Percentiles rank a stretch among this genome's conserved stretches.
Conservation (phyloP, 2,329 filamentous ascomycete species). For the Diaporthe vexans region DNA sequence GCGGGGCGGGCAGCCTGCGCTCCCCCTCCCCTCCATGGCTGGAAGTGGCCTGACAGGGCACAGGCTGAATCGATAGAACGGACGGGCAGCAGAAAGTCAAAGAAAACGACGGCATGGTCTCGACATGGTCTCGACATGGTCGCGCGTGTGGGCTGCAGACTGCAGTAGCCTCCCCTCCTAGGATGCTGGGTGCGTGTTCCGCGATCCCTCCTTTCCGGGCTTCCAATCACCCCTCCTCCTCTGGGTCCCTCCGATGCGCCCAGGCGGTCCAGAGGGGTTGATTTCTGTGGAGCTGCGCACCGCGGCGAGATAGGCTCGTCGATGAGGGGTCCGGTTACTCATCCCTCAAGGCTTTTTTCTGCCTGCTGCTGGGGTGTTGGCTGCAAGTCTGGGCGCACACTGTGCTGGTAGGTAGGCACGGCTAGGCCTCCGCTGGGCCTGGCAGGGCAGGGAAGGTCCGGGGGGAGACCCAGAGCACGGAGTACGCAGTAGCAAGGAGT, state of each 20-base stretch:
- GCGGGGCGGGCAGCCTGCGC: background rate
- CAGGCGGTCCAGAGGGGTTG: constrained; percentile 6
- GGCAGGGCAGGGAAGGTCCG: background rate
- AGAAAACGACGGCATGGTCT: constrained; percentile 1
- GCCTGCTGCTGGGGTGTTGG: background rate
- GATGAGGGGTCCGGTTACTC: constrained; percentile 24
- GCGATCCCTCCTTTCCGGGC: background rate
- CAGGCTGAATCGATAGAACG: background rate
- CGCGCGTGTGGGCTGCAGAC: constrained; percentile 20
- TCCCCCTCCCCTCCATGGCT: background rate
- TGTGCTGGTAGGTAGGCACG: background rate
- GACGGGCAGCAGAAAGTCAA: background rate
- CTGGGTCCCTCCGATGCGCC: constrained; percentile 19
- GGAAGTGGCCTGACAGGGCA: background rate
- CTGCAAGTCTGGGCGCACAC: constrained; percentile 22
- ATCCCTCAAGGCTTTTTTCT: background rate
- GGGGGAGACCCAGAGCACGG: background rate
- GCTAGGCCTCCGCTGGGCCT: background rate
- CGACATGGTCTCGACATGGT: background rate
- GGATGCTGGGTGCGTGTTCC: constrained; percentile 10
- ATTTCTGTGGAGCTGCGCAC: constrained; percentile 22
- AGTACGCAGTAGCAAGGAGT: background rate
- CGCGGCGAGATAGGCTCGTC: constrained; percentile 12
- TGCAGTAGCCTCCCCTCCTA: constrained; percentile 19
- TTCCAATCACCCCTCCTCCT: constrained; percentile 1